A percentile compares a stretch with the other conserved stretches of the same genome.
These are phyloP conservation scores for Rubus idaeus DNA, from an alignment of 306 rosid genomes.

Conservation along the genomic window DNA sequence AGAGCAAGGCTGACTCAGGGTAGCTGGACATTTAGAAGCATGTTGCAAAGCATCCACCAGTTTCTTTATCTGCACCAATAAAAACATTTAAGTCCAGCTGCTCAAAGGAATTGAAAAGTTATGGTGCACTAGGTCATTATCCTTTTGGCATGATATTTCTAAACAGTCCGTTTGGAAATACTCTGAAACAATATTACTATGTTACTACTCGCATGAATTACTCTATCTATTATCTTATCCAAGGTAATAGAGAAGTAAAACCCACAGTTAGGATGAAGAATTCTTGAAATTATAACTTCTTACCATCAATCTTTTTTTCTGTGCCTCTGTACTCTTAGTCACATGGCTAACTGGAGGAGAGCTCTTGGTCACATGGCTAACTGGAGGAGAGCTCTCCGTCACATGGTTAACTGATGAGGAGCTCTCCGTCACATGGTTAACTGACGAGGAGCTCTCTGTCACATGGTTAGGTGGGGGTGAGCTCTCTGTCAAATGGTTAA, in stretches of 20 bases:
- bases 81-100: neutral
- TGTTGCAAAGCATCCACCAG: conserved; percentile 33
- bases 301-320: conserved; percentile 12
- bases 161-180: neutral
- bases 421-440: neutral
- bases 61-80: conserved; percentile 22
- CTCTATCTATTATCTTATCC: neutral
- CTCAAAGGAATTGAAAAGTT: neutral
- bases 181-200: neutral
- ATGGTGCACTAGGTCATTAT: neutral
- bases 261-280: neutral
- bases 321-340: conserved; percentile 4
- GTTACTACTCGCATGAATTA: neutral
- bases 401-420: neutral
- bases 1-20: conserved; percentile 35
- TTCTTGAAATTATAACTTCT: neutral
- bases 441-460: neutral
- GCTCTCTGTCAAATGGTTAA: neutral
- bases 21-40: conserved; percentile 28
- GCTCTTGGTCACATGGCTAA: too few species aligned
- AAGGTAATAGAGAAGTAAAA: neutral
- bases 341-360: neutral
- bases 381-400: neutral
- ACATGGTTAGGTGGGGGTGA: neutral
- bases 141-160: neutral